Evolutionary conservation across 345 rosid genomes (phyloP), one percentile per base, ranked within the genome.

Genomic region (Citrus glauca): DNA sequence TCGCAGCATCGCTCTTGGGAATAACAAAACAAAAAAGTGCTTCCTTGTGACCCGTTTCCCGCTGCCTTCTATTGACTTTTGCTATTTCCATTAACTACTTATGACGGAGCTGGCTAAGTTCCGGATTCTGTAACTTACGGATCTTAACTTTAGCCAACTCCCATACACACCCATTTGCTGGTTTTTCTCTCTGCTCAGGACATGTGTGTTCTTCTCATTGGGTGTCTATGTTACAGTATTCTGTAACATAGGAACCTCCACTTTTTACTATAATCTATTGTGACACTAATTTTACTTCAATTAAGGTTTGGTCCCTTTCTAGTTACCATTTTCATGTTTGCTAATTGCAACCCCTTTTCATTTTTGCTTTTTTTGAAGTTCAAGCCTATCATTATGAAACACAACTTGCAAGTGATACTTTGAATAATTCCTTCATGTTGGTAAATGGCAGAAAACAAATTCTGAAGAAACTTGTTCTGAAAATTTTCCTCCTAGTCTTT

Each of bases 1-100:
- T 7, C 24, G 77, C 42, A 64, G 50, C 79, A 72, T 80, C 67
- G 30, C 57, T 27, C 37, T 42, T 27, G 66, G 63, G 10, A 72
- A 75, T 22, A 28, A 28, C 45, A 38, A 38, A 42, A 28, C 42
- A 38, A 32, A 48, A 32, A 60, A 40, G 68, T 62, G 38, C 80
- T 77, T 80, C 67, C 75, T 1, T 25, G 5, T 60, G 37, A 19
- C 64, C 37, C 40, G 27, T 5, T 61, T 45, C 13, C 45, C 57
- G 27, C n/a, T 20, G 25, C 19, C 45, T 71, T 4, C 32, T 9
- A 40, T 14, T 74, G 59, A 20, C 69, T 62, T 74, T 61, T 62
- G 40, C 32, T 20, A 1, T 42, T 20, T 5, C 69, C 28, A 25
- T 45, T 19, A 27, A n/a, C 9, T 8, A 37, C 32, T 6, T 72